These are phyloP conservation scores for Cinnamomum chago DNA, from an alignment of 164 flowering plant species.

Conservation along the genomic window DNA sequence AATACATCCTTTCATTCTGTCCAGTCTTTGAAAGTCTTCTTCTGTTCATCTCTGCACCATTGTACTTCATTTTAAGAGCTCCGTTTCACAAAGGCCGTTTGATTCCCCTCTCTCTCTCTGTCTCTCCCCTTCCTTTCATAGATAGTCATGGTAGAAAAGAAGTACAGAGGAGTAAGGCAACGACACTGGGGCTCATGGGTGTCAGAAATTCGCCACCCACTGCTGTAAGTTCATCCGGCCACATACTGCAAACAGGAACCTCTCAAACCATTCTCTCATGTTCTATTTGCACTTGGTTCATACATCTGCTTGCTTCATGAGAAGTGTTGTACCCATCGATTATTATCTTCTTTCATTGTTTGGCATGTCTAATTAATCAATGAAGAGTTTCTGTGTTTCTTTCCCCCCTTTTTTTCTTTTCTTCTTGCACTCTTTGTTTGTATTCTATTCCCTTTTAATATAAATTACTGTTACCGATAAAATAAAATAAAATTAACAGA, in stretches of 20 bases:
- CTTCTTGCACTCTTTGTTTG: no score
- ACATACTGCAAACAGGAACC: no score
- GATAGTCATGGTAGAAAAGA: slow-evolving; percentile 19
- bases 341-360: no score
- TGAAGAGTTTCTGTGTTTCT: no score
- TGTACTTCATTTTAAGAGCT: not conserved
- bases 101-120: no score
- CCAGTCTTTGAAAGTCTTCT: not conserved
- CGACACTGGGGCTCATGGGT: slow-evolving; percentile 30
- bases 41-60: not conserved
- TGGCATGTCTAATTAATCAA: no score
- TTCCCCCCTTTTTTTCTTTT: no score
- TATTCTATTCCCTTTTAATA: no score
- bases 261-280: not conserved
- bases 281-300: not conserved
- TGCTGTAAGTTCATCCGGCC: slow-evolving; percentile 12
- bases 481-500: not conserved
- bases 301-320: no score
- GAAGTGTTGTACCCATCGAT: no score
- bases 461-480: no score
- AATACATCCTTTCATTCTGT: not conserved
- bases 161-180: slow-evolving; percentile 26
- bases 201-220: slow-evolving; percentile 26
- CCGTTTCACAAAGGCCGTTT: not conserved
- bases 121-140: no score